Evolutionary conservation across 129 eudicot species (phyloP).

Genomic region (Erigeron canadensis): DNA sequence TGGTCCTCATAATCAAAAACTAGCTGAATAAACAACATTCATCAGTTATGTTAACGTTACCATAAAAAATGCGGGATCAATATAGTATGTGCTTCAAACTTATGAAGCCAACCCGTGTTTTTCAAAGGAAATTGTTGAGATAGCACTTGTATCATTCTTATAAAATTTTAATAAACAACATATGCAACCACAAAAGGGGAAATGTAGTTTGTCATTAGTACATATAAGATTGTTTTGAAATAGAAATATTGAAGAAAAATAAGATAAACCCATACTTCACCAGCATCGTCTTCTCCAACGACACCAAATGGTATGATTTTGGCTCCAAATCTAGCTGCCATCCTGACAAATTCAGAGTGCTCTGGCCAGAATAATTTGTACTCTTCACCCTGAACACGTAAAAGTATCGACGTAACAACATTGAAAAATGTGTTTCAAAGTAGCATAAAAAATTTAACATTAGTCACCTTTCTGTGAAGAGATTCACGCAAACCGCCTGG

Average conservation of each 20-base stretch:
- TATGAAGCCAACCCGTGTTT: too few species aligned
- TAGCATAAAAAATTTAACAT: not conserved
- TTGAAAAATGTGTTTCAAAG: not conserved
- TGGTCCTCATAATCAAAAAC: conserved; percentile 76
- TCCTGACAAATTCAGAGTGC: conserved; percentile 82
- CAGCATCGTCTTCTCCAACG: conserved; percentile 92
- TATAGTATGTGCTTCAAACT: not conserved
- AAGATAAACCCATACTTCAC: conserved; percentile 64
- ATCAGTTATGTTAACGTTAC: not conserved
- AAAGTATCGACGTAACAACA: not conserved
- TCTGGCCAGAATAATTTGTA: conserved; percentile 89
- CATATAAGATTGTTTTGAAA: too few species aligned
- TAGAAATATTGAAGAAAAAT: not conserved
- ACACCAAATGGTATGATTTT: conserved; percentile 84
- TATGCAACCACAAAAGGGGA: too few species aligned
- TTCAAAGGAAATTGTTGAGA: too few species aligned
- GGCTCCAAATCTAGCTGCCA: conserved; percentile 97
- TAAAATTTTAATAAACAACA: too few species aligned
- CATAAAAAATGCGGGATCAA: not conserved
- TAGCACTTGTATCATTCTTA: too few species aligned
- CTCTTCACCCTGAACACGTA: conserved; percentile 74
- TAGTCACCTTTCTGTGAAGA: conserved; percentile 75
- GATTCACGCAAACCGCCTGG: conserved; percentile 97
- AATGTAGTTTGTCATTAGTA: too few species aligned
- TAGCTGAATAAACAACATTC: conserved; percentile 43